Evolutionary conservation across 371 early-diverging fungal species (phyloP), one percentile per base, ranked within the genome.

Genomic region (Circinella minor): DNA sequence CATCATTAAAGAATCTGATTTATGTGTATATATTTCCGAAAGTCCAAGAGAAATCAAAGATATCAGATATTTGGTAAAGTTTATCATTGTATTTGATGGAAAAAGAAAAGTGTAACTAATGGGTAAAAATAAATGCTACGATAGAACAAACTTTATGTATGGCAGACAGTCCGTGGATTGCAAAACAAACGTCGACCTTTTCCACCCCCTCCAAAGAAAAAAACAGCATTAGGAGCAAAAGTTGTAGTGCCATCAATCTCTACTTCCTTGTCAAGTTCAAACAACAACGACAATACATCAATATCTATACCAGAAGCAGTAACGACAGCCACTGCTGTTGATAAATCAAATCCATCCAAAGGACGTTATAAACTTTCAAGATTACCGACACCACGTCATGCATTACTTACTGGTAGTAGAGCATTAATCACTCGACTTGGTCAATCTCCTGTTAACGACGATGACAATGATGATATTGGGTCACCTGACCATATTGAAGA

Each of bases 21-120:
- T 85, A 11, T 81, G 87, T 38, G 77, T 91, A 3, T 87, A 86
- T 48, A 87, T 92, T 63, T 90, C 91, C 15, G 91, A 91, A 67
- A 83, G 88, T 14, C 83, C 85, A 0, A 74, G 73, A 17, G 90
- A 90, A 55, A 65, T 90, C 47, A 71, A 77, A 4, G 84, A 81
- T 55, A 84, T 90, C 47, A 76, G 73, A 27, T 63, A 64, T 3
- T 36, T 86, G 77, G 84, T 79, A 75, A 66, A 68, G 61, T 51
- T 8, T 15, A 51, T 15, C 51, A 0, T 27, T 27, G 2, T 17
- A 51, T n/a, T 17, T 51, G 8, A 51, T 51, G 8, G 4, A 51
- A 9, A 43, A 43, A 43, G 43, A 43, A 43, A 27, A 27, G 27
- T 27, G 27, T 2, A 0, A 27, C 27, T 27, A 27, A 27, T 27